phyloP scores from a whole-genome alignment of 148 eudicot genomes.

The Agrostemma githago region DNA sequence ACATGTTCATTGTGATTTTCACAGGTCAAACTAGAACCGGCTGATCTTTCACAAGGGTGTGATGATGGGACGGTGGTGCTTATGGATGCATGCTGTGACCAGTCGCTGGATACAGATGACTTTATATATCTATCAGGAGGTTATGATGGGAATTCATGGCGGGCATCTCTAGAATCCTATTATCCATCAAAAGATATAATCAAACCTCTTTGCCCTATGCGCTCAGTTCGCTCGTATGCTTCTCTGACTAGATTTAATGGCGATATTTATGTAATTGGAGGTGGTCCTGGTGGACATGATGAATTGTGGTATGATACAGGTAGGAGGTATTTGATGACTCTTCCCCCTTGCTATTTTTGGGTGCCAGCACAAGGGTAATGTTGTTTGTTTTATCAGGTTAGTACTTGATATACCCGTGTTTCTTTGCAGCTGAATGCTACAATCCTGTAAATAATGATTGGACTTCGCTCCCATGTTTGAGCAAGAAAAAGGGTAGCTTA shows the following conservation, averaged over 20 bases:
- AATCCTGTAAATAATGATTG: conserved; percentile 45
- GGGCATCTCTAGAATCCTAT: conserved; percentile 53
- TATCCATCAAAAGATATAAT: conserved; percentile 51
- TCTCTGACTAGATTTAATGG: conserved; percentile 53
- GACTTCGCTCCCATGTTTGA: conserved; percentile 53
- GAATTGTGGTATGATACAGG: conserved; percentile 65
- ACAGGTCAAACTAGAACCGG: not conserved
- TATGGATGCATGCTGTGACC: conserved; percentile 29
- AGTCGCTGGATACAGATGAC: conserved; percentile 33
- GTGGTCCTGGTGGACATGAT: conserved; percentile 36
- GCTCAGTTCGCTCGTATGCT: conserved; percentile 46
- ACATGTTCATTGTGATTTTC: not conserved
- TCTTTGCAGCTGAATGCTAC: conserved; percentile 68
- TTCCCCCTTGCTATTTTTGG: conserved; percentile 2
- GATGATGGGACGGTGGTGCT: conserved; percentile 32
- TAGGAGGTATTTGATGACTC: conserved; percentile 13
- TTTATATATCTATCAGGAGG: conserved; percentile 63
- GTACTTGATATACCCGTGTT: conserved; percentile 16
- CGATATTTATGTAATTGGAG: conserved; percentile 65
- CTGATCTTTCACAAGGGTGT: conserved; percentile 28
- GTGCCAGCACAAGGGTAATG: not conserved
- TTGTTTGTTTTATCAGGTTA: not conserved
- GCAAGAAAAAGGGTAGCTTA: conserved; percentile 52
- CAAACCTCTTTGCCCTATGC: conserved; percentile 53
- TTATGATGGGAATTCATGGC: conserved; percentile 57